These are phyloP conservation scores for Ustilago hordei DNA, from an alignment of 1,284 basidiomycete genomes.

Conservation along the genomic window DNA sequence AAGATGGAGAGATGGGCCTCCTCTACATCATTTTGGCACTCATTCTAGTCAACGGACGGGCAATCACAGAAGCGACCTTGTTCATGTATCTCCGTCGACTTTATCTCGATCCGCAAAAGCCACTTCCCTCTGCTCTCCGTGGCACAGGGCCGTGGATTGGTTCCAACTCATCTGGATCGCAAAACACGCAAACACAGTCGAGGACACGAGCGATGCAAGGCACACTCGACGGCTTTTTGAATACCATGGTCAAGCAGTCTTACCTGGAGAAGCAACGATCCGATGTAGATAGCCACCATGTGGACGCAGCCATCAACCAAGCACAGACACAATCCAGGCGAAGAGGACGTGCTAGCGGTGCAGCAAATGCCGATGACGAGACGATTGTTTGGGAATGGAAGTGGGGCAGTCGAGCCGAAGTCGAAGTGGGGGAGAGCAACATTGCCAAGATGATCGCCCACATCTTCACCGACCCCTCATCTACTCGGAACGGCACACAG, in stretches of 20 bases:
- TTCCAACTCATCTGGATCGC: constrained; percentile 22
- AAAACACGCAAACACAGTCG: constrained; percentile 44
- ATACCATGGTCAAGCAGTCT: constrained; percentile 49
- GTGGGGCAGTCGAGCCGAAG: constrained; percentile 68
- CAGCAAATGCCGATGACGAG: constrained; percentile 43
- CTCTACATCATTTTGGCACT: constrained; percentile 65
- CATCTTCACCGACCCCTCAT: constrained; percentile 49
- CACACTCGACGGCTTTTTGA: constrained; percentile 55
- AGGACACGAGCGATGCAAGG: constrained; percentile 27
- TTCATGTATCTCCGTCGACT: constrained; percentile 35
- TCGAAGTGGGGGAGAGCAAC: constrained; percentile 64
- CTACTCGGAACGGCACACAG: constrained; percentile 18
- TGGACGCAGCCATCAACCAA: constrained; percentile 34
- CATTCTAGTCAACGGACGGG: constrained; percentile 67
- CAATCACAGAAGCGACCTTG: constrained; percentile 60
- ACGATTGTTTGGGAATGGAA: constrained; percentile 61
- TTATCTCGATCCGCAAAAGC: constrained; percentile 27
- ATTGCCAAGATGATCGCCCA: constrained; percentile 62
- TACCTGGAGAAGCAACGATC: constrained; percentile 64
- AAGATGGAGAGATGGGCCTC: constrained; percentile 63
- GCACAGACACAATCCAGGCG: constrained; percentile 23
- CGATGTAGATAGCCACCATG: constrained; percentile 23
- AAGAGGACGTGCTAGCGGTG: constrained; percentile 27
- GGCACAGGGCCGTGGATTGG: constrained; percentile 28
- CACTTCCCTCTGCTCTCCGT: constrained; percentile 30